phyloP scores from a whole-genome alignment of 1,284 basidiomycete genomes.

The Tetrapyrgos nigripes region DNA sequence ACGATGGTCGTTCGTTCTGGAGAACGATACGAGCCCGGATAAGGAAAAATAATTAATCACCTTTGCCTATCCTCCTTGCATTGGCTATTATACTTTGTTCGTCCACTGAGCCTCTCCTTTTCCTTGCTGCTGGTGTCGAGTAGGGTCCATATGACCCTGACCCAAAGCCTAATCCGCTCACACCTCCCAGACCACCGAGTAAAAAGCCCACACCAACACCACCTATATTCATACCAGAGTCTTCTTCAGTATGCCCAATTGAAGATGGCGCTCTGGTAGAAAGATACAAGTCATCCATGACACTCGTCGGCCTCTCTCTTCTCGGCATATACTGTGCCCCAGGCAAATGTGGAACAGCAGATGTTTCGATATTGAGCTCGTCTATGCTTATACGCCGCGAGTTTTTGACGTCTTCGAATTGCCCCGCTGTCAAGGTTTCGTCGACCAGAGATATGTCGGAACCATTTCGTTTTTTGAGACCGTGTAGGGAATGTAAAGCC shows the following conservation, averaged over 20 bases:
- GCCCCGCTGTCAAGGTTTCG: background rate
- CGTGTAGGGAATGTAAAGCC: constrained; percentile 3
- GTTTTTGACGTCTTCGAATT: background rate
- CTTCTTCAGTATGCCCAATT: background rate
- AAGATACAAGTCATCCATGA: constrained; percentile 27
- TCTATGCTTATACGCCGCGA: constrained; percentile 7
- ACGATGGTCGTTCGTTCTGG: background rate
- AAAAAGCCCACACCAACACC: constrained; percentile 8
- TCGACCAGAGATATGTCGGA: constrained; percentile 11
- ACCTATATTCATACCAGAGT: constrained; percentile 6
- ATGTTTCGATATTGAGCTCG: constrained; percentile 12
- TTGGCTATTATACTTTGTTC: background rate
- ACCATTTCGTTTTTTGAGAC: constrained; percentile 1
- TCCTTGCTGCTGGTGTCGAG: background rate
- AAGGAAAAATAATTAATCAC: background rate
- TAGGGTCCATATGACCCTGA: background rate
- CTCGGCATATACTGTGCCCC: background rate
- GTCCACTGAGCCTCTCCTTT: background rate
- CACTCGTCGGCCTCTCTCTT: constrained; percentile 3
- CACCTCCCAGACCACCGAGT: constrained; percentile 5
- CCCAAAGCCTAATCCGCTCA: constrained; percentile 12
- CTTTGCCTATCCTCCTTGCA: background rate
- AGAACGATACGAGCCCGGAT: background rate
- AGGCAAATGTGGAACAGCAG: constrained; percentile 13
- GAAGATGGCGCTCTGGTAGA: constrained; percentile 16